phyloP scores from a whole-genome alignment of 164 flowering plant species.

The Hamamelis virginiana region DNA sequence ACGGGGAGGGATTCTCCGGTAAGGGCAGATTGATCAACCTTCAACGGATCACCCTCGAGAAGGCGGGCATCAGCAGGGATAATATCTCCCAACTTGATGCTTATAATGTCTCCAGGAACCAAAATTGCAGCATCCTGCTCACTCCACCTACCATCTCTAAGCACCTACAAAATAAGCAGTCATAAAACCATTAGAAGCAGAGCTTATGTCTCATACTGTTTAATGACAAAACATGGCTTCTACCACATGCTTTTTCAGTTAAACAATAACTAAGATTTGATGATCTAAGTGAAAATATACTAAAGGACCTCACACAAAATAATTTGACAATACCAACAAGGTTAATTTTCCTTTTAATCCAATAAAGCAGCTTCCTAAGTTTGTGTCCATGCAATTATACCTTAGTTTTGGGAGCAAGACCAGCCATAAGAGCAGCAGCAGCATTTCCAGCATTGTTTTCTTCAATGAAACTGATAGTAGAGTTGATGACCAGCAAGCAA shows the following conservation, averaged over 20 bases:
- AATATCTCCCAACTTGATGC: conserved; percentile 69
- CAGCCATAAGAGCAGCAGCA: conserved; percentile 84
- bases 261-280: no score
- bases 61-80: conserved; percentile 87
- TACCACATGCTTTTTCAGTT: no score
- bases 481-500: conserved; percentile 64
- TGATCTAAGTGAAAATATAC: no score
- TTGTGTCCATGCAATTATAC: conserved; percentile 24
- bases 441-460: conserved; percentile 86
- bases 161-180: conserved; percentile 35
- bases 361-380: neutral
- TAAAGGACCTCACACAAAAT: neutral
- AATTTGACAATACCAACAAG: neutral
- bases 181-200: neutral
- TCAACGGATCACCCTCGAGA: conserved; percentile 77
- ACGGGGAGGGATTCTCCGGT: conserved; percentile 82
- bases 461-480: conserved; percentile 78
- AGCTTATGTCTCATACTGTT: no score
- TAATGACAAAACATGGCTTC: no score
- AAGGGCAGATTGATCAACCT: conserved; percentile 73
- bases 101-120: conserved; percentile 75
- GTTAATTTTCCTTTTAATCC: no score
- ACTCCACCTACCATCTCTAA: conserved; percentile 68
- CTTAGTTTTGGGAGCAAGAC: conserved; percentile 78
- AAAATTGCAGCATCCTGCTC: conserved; percentile 69